A percentile compares a stretch with the other conserved stretches of the same genome.
These are phyloP conservation scores for Colletotrichum sp. DNA, from an alignment of 2,329 filamentous ascomycete species.

Conservation along the genomic window DNA sequence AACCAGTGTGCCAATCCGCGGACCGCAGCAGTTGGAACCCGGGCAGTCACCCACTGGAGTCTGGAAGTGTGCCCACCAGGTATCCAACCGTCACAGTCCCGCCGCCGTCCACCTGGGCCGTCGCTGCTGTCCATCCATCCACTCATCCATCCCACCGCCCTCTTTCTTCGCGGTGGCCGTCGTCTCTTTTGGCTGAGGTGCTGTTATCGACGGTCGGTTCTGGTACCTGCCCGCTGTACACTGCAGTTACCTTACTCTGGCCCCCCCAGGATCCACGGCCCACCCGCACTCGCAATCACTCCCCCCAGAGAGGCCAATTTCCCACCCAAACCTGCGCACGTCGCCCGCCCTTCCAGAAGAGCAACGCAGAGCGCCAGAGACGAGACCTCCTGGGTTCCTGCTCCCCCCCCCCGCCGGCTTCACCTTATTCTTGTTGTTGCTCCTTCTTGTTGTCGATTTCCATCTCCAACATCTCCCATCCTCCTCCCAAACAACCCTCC, in stretches of 20 bases:
- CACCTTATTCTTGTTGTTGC: constrained; percentile 17
- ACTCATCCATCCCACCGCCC: not conserved
- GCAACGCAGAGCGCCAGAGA: not conserved
- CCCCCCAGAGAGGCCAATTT: constrained; percentile 19
- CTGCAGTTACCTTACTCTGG: not conserved
- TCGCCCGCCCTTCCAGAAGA: constrained; percentile 16
- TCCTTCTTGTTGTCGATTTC: constrained; percentile 1
- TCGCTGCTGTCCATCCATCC: not conserved
- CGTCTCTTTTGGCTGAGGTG: not conserved
- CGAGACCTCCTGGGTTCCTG: not conserved
- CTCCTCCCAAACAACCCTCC: constrained; percentile 24
- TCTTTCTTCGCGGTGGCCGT: not conserved
- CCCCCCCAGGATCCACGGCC: constrained; percentile 7
- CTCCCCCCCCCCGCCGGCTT: not conserved
- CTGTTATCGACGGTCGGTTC: not conserved
- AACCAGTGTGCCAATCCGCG: not conserved
- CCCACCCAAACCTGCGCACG: constrained; percentile 16
- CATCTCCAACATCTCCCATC: constrained; percentile 14
- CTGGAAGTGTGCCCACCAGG: not conserved
- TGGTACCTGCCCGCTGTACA: not conserved
- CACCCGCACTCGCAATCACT: constrained; percentile 21
- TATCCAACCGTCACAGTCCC: not conserved
- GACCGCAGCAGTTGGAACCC: not conserved
- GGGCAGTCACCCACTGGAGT: not conserved
- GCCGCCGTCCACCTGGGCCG: not conserved